These are phyloP conservation scores for Typha latifolia DNA, from an alignment of 176 grass and related monocot species.

Conservation along the genomic window DNA sequence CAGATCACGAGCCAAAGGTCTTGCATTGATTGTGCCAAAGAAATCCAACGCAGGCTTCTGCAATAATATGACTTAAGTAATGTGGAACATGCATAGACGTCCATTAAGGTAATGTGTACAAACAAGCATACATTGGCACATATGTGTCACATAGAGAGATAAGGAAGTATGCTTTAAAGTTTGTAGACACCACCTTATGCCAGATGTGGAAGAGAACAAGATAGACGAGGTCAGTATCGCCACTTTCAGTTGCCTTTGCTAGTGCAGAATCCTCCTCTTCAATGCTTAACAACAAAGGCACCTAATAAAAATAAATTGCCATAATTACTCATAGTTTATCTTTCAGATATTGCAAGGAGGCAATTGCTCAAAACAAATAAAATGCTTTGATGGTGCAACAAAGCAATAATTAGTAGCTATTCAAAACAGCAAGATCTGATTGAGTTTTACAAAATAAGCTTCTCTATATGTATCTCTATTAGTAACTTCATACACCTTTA, in stretches of 20 bases:
- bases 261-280: conserved; percentile 88
- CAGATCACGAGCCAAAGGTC: conserved; percentile 91
- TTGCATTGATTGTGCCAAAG: conserved; percentile 88
- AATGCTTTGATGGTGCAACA: no score
- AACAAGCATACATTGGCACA: not conserved
- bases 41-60: conserved; percentile 84
- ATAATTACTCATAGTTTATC: not conserved
- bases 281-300: conserved; percentile 89
- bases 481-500: no score
- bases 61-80: conserved; percentile 13
- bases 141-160: not conserved
- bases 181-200: conserved; percentile 77
- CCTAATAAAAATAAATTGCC: conserved; percentile 36
- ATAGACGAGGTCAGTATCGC: conserved; percentile 94
- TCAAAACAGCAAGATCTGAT: no score
- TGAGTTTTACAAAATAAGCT: no score
- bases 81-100: not conserved
- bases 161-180: not conserved
- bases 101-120: no score
- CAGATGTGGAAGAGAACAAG: conserved; percentile 96
- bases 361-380: no score
- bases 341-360: no score
- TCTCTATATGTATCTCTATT: no score
- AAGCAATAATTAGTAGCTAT: no score
- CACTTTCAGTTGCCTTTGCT: conserved; percentile 81